Percentiles rank a stretch among this genome's conserved stretches.
Conservation (phyloP, 371 early-diverging fungal genomes). For the Nematocida parisii region DNA sequence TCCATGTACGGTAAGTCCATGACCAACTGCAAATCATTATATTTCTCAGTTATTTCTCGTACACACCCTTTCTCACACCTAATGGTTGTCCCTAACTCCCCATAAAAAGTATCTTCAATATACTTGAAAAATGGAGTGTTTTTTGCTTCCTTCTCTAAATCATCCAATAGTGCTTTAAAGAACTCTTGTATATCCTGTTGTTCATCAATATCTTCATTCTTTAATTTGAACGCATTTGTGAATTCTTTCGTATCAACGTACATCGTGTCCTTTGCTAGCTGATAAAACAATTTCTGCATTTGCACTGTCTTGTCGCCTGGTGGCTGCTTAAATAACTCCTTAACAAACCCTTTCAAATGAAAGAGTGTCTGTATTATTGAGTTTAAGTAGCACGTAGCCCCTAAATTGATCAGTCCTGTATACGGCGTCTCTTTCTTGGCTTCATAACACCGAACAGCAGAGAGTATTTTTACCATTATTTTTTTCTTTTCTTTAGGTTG, state of each 20-base stretch:
- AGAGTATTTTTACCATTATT: slow-evolving; percentile 22
- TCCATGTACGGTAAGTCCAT: slow-evolving; percentile 47
- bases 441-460: slow-evolving; percentile 53
- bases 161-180: slow-evolving; percentile 68
- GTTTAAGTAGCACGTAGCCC: slow-evolving; percentile 99
- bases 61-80: slow-evolving; percentile 65
- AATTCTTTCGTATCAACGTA: slow-evolving; percentile 46
- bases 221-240: slow-evolving; percentile 48
- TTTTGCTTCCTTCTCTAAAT: slow-evolving; percentile 66
- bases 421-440: slow-evolving; percentile 74
- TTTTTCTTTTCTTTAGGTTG: slow-evolving; percentile 32
- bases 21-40: slow-evolving; percentile 67
- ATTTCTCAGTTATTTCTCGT: slow-evolving; percentile 65
- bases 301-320: slow-evolving; percentile 41
- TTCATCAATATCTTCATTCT: slow-evolving; percentile 58
- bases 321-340: slow-evolving; percentile 67
- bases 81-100: slow-evolving; percentile 55
- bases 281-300: slow-evolving; percentile 59
- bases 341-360: slow-evolving; percentile 86
- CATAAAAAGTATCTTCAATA: slow-evolving; percentile 64
- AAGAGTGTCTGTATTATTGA: slow-evolving; percentile 90
- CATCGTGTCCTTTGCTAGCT: slow-evolving; percentile 44
- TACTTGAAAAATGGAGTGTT: slow-evolving; percentile 53
- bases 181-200: slow-evolving; percentile 71
- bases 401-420: slow-evolving; percentile 91